These are phyloP conservation scores for Blastomyces silverae DNA, from an alignment of 2,329 filamentous ascomycete species.

Conservation along the genomic window DNA sequence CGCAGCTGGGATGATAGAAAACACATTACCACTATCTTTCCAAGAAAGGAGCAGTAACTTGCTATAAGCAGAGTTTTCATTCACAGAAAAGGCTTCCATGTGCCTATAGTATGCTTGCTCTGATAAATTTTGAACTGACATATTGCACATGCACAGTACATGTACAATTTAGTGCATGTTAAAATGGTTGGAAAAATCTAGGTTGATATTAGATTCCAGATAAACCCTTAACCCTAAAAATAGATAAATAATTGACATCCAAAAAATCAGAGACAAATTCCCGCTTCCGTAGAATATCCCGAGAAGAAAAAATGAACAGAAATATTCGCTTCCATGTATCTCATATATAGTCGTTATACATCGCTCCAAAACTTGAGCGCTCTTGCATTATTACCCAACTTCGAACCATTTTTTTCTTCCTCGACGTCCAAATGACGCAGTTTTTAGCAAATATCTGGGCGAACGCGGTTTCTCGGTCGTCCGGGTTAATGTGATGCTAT, in stretches of 20 bases:
- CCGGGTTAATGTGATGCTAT: neutral
- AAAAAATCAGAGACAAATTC: neutral
- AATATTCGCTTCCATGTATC: conserved; percentile 3
- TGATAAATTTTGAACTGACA: neutral
- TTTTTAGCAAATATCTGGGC: neutral
- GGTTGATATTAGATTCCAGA: neutral
- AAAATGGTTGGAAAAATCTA: neutral
- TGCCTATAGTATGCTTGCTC: neutral
- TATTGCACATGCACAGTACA: neutral
- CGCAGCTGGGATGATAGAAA: no score
- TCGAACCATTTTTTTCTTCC: neutral
- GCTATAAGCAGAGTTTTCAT: no score
- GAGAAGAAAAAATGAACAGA: neutral
- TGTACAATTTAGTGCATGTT: neutral
- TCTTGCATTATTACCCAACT: neutral
- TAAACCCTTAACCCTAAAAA: neutral
- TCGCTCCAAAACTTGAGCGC: neutral
- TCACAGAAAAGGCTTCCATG: no score
- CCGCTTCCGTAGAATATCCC: neutral
- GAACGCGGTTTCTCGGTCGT: neutral
- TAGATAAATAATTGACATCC: neutral
- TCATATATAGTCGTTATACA: neutral
- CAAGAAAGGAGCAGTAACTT: no score
- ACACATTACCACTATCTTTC: no score
- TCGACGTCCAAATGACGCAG: neutral